Base-by-base conservation (phyloP, 1,139 yeast genomes). In the Pneumocystis sp. region DNA sequence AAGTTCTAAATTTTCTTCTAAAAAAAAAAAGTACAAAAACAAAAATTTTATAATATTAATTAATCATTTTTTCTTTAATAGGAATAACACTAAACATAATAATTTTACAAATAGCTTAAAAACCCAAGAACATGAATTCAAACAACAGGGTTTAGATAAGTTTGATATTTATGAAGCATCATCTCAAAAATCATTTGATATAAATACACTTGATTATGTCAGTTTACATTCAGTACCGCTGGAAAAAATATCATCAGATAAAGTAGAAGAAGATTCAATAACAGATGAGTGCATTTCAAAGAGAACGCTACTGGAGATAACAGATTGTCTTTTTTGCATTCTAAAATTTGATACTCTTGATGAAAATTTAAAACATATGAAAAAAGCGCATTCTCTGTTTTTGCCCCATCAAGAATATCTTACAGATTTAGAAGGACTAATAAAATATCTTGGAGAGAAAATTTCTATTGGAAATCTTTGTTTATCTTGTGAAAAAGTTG, bases 391-490 rank as follows among this genome's bases (percentile, higher is more conserved):
- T 75, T 97, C 97, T 0, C 79, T 93, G 63, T 93, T 87, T 70
- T 80, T 93, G 21, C 98, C 98, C 0, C 97, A 93, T 74, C 78
- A 80, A 67, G 81, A 82, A 37, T 93, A 83, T 72, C 79, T 93
- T 65, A 79, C 78, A 0, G 89, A 93, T 74, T 76, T 83, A 65
- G 80, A 78, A 60, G 98, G 97, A 0, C 79, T 93, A 65, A 75
- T 95, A 59, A 76, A 78, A 7, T 89, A 89, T 71, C 76, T 95
- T 67, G 89, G 87, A 35, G 96, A 90, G 70, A 86, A 87, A 72
- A 83, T 93, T 68, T 89, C 95, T 15, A 81, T 86, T 63, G 97
- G 97, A 61, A 86, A 87, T 71, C 83, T 87, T 71, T 93, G 99
- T 75, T 76, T 93, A 64, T 82, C 85, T 64, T 93, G 99, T 75